A percentile compares a stretch with the other conserved stretches of the same genome.
Evolutionary conservation across 2,329 filamentous ascomycete species (phyloP).

Genomic region (Beauveria pseudobassiana): DNA sequence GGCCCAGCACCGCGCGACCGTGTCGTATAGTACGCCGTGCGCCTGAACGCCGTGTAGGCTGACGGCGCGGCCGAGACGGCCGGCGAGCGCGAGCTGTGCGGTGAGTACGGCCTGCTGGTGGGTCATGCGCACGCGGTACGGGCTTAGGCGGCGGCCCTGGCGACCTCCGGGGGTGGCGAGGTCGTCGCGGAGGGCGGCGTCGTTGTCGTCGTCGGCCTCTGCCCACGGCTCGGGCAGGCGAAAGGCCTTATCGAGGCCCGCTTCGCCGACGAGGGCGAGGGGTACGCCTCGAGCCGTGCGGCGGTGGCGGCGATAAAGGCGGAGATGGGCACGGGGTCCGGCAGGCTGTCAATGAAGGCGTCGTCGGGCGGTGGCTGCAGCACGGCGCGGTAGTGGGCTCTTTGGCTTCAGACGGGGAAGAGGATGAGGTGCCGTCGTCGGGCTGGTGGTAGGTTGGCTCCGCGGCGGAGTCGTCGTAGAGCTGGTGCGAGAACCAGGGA

Average conservation of each 20-base stretch:
- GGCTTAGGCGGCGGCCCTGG: slow-evolving; percentile 60
- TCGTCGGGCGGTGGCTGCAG: slow-evolving; percentile 46
- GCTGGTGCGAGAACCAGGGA: slow-evolving; percentile 75
- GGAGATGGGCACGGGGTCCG: slow-evolving; percentile 53
- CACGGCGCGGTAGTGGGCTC: slow-evolving; percentile 58
- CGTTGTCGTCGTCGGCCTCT: slow-evolving; percentile 25
- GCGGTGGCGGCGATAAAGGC: slow-evolving; percentile 50
- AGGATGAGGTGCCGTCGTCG: slow-evolving; percentile 14
- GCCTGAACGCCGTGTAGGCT: slow-evolving; percentile 71
- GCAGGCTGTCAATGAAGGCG: slow-evolving; percentile 42
- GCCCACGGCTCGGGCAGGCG: slow-evolving; percentile 59
- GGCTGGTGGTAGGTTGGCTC: slow-evolving; percentile 28
- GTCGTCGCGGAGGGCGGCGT: slow-evolving; percentile 18
- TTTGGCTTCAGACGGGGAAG: slow-evolving; percentile 30
- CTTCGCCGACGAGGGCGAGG: slow-evolving; percentile 64
- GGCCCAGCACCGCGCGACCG: slow-evolving; percentile 59
- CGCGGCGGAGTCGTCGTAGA: slow-evolving; percentile 52
- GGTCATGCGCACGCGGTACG: slow-evolving; percentile 57
- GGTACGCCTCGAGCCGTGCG: slow-evolving; percentile 46
- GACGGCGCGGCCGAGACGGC: slow-evolving; percentile 55
- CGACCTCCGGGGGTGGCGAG: slow-evolving; percentile 66
- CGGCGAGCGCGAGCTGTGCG: slow-evolving; percentile 65
- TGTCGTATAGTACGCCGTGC: slow-evolving; percentile 62
- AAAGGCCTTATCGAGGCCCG: slow-evolving; percentile 71
- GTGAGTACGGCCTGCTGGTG: slow-evolving; percentile 62